These are phyloP conservation scores for Circinella umbellata DNA, from an alignment of 371 early-diverging fungal genomes.

Conservation along the genomic window DNA sequence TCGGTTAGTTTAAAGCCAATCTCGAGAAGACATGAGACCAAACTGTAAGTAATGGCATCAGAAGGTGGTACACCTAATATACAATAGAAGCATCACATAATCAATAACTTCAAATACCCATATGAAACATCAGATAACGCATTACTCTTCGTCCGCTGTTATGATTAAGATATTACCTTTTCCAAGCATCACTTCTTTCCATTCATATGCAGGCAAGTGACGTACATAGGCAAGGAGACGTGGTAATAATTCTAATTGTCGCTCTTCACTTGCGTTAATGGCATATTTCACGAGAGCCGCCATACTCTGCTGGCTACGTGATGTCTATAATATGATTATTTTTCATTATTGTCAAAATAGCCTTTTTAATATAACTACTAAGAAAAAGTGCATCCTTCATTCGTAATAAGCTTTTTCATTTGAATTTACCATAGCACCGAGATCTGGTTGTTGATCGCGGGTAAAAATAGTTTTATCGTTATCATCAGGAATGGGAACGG, in stretches of 20 bases:
- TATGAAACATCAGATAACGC: too few relatives aligned
- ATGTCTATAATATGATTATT: slow-evolving; percentile 29
- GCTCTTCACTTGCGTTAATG: slow-evolving; percentile 33
- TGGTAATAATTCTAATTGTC: slow-evolving; percentile 41
- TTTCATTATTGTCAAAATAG: too few relatives aligned
- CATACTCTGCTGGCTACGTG: slow-evolving; percentile 46
- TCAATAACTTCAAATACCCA: too few relatives aligned
- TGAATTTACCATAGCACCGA: slow-evolving; percentile 31
- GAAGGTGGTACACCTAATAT: slow-evolving; percentile 28
- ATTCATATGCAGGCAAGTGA: slow-evolving; percentile 36
- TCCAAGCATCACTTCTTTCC: slow-evolving; percentile 33
- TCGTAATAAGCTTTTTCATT: not conserved
- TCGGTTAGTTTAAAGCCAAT: slow-evolving; percentile 48
- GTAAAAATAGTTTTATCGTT: slow-evolving; percentile 27
- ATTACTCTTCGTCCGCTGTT: not conserved
- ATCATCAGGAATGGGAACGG: slow-evolving; percentile 32
- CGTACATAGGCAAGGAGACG: slow-evolving; percentile 43
- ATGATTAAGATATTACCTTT: slow-evolving; percentile 34
- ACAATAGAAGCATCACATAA: too few relatives aligned
- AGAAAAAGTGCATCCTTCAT: too few relatives aligned
- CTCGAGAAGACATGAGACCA: slow-evolving; percentile 54
- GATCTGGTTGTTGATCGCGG: slow-evolving; percentile 12
- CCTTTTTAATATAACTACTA: too few relatives aligned
- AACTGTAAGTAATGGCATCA: slow-evolving; percentile 46
- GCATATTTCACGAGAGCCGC: slow-evolving; percentile 50